Percentiles rank a stretch among this genome's conserved stretches.
Conservation (phyloP, 495 filamentous ascomycete species). For the Penicillium psychrofluorescens region DNA sequence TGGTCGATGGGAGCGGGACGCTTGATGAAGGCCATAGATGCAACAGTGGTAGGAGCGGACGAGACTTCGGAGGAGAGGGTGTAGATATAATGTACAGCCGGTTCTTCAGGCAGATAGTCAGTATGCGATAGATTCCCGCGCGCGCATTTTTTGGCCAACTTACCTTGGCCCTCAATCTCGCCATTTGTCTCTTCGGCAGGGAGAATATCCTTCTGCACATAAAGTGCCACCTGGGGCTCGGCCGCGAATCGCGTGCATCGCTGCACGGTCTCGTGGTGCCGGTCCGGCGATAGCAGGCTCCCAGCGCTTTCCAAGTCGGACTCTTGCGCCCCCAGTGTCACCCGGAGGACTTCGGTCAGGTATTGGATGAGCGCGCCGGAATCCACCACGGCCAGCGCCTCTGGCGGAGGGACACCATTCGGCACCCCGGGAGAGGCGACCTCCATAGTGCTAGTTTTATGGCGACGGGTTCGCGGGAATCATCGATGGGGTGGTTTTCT, state of each 20-base stretch:
- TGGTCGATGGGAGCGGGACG: slow-evolving; percentile 80
- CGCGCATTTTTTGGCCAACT: slow-evolving; percentile 1
- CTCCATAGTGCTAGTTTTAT: slow-evolving; percentile 37
- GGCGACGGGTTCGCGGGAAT: slow-evolving; percentile 11
- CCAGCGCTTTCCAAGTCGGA: slow-evolving; percentile 71
- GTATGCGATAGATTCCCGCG: not conserved
- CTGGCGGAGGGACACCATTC: slow-evolving; percentile 39
- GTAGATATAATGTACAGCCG: slow-evolving; percentile 54
- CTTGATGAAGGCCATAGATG: slow-evolving; percentile 85
- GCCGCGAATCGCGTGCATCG: slow-evolving; percentile 84
- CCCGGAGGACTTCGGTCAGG: slow-evolving; percentile 67
- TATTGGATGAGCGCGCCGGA: slow-evolving; percentile 66
- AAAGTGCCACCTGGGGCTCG: slow-evolving; percentile 79
- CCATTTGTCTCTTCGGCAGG: slow-evolving; percentile 45
- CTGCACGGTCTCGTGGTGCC: slow-evolving; percentile 69
- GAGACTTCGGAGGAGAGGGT: slow-evolving; percentile 74
- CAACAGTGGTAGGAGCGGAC: slow-evolving; percentile 67
- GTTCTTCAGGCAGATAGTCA: slow-evolving; percentile 11
- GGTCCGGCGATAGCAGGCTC: slow-evolving; percentile 69
- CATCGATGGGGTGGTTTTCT: slow-evolving; percentile 22
- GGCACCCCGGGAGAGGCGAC: slow-evolving; percentile 39
- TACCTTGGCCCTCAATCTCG: slow-evolving; percentile 40
- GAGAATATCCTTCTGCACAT: slow-evolving; percentile 77
- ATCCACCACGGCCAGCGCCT: slow-evolving; percentile 40
- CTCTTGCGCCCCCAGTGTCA: slow-evolving; percentile 76